Evolutionary conservation across 345 rosid genomes (phyloP), one percentile per base, ranked within the genome.

Genomic region (Gossypium australe): DNA sequence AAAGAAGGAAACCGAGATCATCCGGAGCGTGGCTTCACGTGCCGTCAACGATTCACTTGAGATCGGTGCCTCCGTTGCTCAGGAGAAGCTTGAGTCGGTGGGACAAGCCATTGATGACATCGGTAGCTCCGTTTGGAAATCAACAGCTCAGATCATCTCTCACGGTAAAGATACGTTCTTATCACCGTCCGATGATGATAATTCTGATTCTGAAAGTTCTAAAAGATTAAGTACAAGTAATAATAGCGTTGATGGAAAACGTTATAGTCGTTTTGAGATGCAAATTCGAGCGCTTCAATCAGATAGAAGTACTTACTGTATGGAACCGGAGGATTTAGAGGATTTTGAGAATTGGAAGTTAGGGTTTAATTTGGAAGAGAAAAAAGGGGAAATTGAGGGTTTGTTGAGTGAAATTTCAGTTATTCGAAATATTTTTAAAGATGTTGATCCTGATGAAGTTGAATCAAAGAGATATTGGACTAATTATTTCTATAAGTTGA

Each of bases 41-140:
- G 94, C 93, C 77, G 88, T 92, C 75, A 86, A 77, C 70, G 94
- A 85, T 7, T 89, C 97, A 0, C 82, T 92, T 75, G 96, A 92
- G 57, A 79, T 84, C 62, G 93, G 95, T 43, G 91, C 95, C 45
- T 80, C 90, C 64, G 92, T 89, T 22, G 97, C 93, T 9, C 97
- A 89, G 72, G 93, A 89, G 56, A 89, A 93, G 4, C 87, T 92
- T 5, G 96, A 89, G 74, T 81, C 94, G 8, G 92, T 94, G 6
- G 96, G 96, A 41, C 91, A 89, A 65, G 90, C 89, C 24, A 84
- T 94, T 61, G 98, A 92, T 60, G 97, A 90, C n/a, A 86, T 94
- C 68, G 90, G 98, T 7, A 74, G 82, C 83, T 77, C 94, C 72
- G 88, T 94, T 12, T 86, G 89, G 90, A 89, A 86, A 76, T 87